These are phyloP conservation scores for Talaromyces sp. DNA, from an alignment of 2,329 filamentous ascomycete genomes.

Conservation along the genomic window DNA sequence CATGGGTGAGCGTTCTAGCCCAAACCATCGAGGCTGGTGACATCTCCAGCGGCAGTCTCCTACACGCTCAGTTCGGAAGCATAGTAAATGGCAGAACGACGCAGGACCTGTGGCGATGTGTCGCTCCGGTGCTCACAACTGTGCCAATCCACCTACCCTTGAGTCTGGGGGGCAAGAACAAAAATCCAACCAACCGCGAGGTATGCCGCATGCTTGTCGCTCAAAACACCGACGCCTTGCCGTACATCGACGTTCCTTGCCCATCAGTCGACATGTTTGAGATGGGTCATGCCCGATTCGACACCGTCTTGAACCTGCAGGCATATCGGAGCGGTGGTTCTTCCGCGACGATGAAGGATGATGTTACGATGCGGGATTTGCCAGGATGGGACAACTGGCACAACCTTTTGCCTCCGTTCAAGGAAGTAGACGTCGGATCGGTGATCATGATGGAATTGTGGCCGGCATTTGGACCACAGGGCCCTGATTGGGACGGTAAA, in stretches of 20 bases:
- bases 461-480: neutral
- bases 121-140: neutral
- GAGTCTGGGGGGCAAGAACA: neutral
- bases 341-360: neutral
- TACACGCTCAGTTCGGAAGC: conserved; percentile 4
- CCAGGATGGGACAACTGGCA: conserved; percentile 1
- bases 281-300: conserved; percentile 1
- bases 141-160: conserved; percentile 3
- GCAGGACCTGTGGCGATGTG: conserved; percentile 9
- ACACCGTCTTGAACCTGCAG: conserved; percentile 5
- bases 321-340: neutral
- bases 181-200: conserved; percentile 6
- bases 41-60: neutral
- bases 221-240: conserved; percentile 1
- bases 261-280: neutral
- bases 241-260: conserved; percentile 3
- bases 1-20: conserved; percentile 2
- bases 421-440: neutral
- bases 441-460: conserved; percentile 7
- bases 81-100: conserved; percentile 2
- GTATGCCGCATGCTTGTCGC: conserved; percentile 2
- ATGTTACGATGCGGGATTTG: neutral
- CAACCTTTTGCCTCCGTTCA: conserved; percentile 5
- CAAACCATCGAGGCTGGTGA: neutral
- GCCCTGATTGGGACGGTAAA: neutral